Evolutionary conservation across 2,329 filamentous ascomycete species (phyloP), one percentile per base, ranked within the genome.

Genomic region (Penicillium sclerotiorum): DNA sequence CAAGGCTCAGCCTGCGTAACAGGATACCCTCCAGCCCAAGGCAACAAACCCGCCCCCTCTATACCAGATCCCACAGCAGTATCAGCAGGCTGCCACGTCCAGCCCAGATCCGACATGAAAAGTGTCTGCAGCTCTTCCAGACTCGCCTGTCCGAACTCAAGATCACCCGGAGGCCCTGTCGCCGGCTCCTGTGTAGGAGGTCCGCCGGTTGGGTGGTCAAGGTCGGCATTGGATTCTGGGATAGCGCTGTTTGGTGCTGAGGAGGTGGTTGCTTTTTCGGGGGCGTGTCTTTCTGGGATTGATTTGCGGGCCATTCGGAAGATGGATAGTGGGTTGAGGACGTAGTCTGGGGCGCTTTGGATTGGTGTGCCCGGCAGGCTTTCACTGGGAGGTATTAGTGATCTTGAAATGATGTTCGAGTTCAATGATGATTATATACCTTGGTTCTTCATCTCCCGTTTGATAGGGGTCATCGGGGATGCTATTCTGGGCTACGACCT

Each of bases 271-370:
- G 50, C 51, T 4, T 50, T 59, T 42, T 63, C 61, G 11, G 58
- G 58, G 6, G 59, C 61, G 38, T 63, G 60, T 40, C 56, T 35
- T 45, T 64, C 61, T 2, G 58, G 57, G 9, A 64, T 60, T 8
- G 57, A 55, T 42, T 60, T 63, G 12, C 61, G 54, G 1, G 61
- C 60, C 53, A 64, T 57, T 20, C 60, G 55, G 27, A 58, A 64
- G 13, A 64, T 64, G 6, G 61, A 62, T 11, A 64, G 25, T 1
- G 61, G 61, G 23, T 64, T 62, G 2, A 64, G 54, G 11, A 64
- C 61, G 18, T 64, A 62, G 21, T 62, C 61, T 3, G 61, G 61
- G 4, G 56, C 55, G 23, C 55, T 60, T 48, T 60, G 58, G 4
- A 51, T 32, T 1, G 58, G 58, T 1, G 54, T 54, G 1, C 45